phyloP scores from a whole-genome alignment of 345 rosid species.

The Citrus cavaleriei region DNA sequence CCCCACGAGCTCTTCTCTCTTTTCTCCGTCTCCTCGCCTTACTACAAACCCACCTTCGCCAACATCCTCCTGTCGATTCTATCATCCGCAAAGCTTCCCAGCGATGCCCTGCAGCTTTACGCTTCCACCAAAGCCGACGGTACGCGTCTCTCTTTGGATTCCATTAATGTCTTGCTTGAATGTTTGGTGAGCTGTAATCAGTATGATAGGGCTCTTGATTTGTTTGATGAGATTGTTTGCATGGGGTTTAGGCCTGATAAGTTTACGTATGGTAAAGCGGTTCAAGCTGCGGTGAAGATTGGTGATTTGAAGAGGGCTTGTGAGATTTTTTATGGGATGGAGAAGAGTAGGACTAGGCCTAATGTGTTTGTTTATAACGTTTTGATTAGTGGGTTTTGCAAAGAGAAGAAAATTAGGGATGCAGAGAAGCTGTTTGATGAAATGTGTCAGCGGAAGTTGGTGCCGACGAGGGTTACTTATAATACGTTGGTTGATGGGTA shows the following conservation, averaged over 20 bases:
- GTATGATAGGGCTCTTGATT: slow-evolving; percentile 33
- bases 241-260: slow-evolving; percentile 52
- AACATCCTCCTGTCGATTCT: slow-evolving; percentile 41
- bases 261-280: slow-evolving; percentile 59
- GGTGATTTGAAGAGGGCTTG: slow-evolving; percentile 52
- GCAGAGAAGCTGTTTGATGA: slow-evolving; percentile 73
- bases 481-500: slow-evolving; percentile 71
- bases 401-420: slow-evolving; percentile 48
- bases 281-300: slow-evolving; percentile 65
- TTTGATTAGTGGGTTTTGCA: slow-evolving; percentile 55
- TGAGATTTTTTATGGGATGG: slow-evolving; percentile 55
- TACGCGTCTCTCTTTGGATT: slow-evolving; percentile 37
- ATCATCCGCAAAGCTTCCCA: slow-evolving; percentile 41
- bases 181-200: slow-evolving; percentile 37
- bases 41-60: slow-evolving; percentile 37
- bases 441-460: slow-evolving; percentile 40
- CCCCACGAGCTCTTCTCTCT: slow-evolving; percentile 50
- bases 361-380: slow-evolving; percentile 61
- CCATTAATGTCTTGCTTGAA: slow-evolving; percentile 39
- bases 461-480: slow-evolving; percentile 48
- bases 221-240: slow-evolving; percentile 46
- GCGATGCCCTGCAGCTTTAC: slow-evolving; percentile 45
- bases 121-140: slow-evolving; percentile 43
- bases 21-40: slow-evolving; percentile 44
- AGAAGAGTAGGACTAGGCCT: slow-evolving; percentile 37